These are phyloP conservation scores for Pythium aristosporum DNA, from an alignment of 352 stramenopile species.

Conservation along the genomic window DNA sequence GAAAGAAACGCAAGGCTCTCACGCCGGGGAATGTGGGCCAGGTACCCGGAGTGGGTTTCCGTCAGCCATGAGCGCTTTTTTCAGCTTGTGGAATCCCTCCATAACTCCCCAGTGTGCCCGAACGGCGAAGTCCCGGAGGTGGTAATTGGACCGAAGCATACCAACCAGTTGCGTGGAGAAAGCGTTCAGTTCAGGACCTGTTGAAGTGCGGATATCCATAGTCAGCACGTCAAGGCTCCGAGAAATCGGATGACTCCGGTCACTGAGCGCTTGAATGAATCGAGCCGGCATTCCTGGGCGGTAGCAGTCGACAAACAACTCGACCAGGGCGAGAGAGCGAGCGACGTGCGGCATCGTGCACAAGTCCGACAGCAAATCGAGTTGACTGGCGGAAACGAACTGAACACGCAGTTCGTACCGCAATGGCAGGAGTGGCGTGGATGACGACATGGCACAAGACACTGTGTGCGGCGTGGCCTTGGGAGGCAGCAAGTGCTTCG, in stretches of 20 bases:
- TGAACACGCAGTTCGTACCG: no score
- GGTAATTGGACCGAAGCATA: not conserved
- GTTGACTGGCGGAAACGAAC: no score
- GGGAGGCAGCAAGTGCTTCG: no score
- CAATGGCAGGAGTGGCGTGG: no score
- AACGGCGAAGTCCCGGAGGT: not conserved
- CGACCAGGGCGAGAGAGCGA: no score
- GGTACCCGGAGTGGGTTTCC: not conserved
- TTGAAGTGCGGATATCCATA: not conserved
- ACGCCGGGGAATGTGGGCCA: not conserved
- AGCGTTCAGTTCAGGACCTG: not conserved
- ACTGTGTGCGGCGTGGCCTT: no score
- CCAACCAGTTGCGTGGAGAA: not conserved
- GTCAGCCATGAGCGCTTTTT: not conserved
- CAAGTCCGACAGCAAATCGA: no score
- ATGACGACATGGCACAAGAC: no score
- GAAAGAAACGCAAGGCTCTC: not conserved
- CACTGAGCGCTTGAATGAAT: not conserved
- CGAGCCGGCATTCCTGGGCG: not conserved
- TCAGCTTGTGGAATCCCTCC: not conserved
- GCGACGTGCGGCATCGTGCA: no score
- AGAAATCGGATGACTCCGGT: not conserved
- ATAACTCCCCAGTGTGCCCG: not conserved
- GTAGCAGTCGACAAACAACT: no score
- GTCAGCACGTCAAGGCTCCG: not conserved